A percentile compares a stretch with the other conserved stretches of the same genome.
Evolutionary conservation across 2,329 filamentous ascomycete species (phyloP).

Genomic region (Pseudopyricularia javanii): DNA sequence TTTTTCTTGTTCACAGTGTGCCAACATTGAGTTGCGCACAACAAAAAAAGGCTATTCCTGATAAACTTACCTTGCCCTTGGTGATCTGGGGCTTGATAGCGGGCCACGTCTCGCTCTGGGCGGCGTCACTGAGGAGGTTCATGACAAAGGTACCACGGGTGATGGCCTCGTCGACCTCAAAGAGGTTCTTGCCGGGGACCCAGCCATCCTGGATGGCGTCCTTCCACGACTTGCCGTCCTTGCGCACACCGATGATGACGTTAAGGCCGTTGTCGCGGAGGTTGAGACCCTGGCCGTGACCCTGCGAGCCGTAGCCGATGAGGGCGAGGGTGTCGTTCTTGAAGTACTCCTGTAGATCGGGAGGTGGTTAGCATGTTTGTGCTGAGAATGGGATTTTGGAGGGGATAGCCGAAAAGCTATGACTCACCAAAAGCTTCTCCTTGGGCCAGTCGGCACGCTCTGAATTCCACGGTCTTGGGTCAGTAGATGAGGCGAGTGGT

Average conservation of each 20-base stretch:
- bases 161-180: constrained; percentile 96
- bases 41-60: not conserved
- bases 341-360: constrained; percentile 75
- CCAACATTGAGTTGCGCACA: not conserved
- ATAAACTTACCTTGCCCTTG: constrained; percentile 84
- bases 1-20: not conserved
- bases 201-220: constrained; percentile 95
- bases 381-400: not conserved
- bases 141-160: constrained; percentile 88
- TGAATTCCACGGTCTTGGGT: constrained; percentile 20
- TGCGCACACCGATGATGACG: constrained; percentile 96
- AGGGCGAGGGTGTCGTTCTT: constrained; percentile 98
- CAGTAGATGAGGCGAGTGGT: not conserved
- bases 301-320: constrained; percentile 96
- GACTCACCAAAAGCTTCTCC: constrained; percentile 88
- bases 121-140: constrained; percentile 97
- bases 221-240: constrained; percentile 97
- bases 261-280: constrained; percentile 99
- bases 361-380: not conserved
- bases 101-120: constrained; percentile 98
- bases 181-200: constrained; percentile 97
- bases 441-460: constrained; percentile 97
- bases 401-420: constrained; percentile 8
- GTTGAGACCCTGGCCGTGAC: constrained; percentile 98
- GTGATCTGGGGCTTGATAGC: constrained; percentile 94